These are phyloP conservation scores for Colletotrichum sp. DNA, from an alignment of 2,329 filamentous ascomycete species.

Conservation along the genomic window DNA sequence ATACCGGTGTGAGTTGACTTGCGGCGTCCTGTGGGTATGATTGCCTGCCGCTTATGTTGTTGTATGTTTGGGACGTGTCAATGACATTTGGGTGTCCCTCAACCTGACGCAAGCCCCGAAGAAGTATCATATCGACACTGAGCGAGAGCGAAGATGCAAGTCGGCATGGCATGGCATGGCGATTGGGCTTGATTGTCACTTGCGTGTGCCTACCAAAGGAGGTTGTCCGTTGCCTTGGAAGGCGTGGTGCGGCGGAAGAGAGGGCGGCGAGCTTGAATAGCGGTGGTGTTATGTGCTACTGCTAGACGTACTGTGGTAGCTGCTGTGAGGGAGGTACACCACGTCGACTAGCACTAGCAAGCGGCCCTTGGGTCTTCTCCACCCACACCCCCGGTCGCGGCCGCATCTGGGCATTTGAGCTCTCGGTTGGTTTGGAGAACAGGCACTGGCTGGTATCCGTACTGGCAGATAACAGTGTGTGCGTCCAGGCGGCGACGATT, in stretches of 20 bases:
- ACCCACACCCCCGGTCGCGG: not conserved
- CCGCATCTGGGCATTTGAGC: not conserved
- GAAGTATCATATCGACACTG: not conserved
- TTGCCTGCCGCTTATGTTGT: not conserved
- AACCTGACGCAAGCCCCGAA: not conserved
- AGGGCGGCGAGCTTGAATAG: not conserved
- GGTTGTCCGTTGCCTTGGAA: not conserved
- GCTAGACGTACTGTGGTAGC: not conserved
- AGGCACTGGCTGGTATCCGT: not conserved
- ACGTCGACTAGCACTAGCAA: not conserved
- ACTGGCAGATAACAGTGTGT: not conserved
- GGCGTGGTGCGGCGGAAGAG: not conserved
- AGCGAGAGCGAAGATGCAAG: not conserved
- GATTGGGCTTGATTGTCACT: not conserved
- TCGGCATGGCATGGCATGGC: not conserved
- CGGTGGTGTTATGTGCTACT: not conserved
- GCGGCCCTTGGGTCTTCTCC: not conserved
- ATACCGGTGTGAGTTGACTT: not conserved
- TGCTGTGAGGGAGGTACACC: not conserved
- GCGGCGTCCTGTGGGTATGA: not conserved
- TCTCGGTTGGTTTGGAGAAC: not conserved
- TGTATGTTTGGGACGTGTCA: not conserved
- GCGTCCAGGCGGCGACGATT: not conserved
- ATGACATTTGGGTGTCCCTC: not conserved
- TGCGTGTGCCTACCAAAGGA: not conserved